These are phyloP conservation scores for Trametes cingulata DNA, from an alignment of 768 basidiomycete species.

Conservation along the genomic window DNA sequence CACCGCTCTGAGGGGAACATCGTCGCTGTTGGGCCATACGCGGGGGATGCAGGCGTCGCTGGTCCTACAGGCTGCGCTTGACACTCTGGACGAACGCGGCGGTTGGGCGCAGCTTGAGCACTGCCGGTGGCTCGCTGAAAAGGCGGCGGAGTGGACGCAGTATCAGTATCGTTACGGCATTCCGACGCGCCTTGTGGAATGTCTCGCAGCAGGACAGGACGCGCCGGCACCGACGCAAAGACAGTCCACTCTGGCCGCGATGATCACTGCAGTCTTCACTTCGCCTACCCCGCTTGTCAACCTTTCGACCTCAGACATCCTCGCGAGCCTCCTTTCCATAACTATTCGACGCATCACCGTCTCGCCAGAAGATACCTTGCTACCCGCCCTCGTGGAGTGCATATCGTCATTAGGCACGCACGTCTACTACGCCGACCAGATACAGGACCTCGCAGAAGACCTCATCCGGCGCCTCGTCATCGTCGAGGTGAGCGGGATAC, in stretches of 20 bases:
- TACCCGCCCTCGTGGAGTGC: slow-evolving; percentile 70
- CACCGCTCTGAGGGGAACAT: slow-evolving; percentile 70
- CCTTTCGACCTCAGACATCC: slow-evolving; percentile 86
- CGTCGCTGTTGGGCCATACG: slow-evolving; percentile 71
- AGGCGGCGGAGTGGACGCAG: slow-evolving; percentile 82
- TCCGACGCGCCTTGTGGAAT: slow-evolving; percentile 81
- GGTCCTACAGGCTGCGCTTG: slow-evolving; percentile 72
- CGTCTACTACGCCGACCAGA: slow-evolving; percentile 95
- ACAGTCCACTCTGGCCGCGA: slow-evolving; percentile 65
- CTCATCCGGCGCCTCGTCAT: slow-evolving; percentile 71
- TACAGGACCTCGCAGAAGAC: slow-evolving; percentile 88
- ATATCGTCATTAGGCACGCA: slow-evolving; percentile 86
- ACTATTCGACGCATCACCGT: slow-evolving; percentile 69
- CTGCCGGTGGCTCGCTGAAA: slow-evolving; percentile 81
- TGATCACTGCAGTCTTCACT: slow-evolving; percentile 84
- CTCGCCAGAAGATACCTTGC: slow-evolving; percentile 60
- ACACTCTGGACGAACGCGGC: slow-evolving; percentile 58
- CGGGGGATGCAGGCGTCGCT: slow-evolving; percentile 73
- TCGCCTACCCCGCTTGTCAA: slow-evolving; percentile 84
- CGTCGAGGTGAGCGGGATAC: slow-evolving; percentile 64
- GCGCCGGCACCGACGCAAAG: slow-evolving; percentile 44
- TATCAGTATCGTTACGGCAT: slow-evolving; percentile 93
- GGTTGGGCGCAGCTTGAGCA: slow-evolving; percentile 71
- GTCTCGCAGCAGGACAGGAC: slow-evolving; percentile 66
- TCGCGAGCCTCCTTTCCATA: slow-evolving; percentile 74